Conservation (phyloP, 805 yeast genomes). For the Starmerella tilneyi region DNA sequence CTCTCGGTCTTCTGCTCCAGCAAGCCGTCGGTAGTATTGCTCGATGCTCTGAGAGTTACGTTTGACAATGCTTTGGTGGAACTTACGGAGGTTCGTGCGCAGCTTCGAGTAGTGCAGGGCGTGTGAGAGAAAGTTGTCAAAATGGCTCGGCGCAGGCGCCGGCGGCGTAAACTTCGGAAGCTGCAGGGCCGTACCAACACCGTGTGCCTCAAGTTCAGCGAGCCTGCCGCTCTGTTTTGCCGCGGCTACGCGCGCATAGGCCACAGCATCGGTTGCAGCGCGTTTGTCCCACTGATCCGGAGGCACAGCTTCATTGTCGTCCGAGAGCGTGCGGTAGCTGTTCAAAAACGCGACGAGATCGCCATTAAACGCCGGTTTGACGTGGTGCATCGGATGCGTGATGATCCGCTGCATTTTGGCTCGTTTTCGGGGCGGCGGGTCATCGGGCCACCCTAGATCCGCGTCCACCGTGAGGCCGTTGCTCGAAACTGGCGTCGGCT, state of each 20-base stretch:
- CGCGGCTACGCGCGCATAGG: slow-evolving; percentile 38
- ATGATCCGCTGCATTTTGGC: slow-evolving; percentile 34
- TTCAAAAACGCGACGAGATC: slow-evolving; percentile 38
- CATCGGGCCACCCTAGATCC: slow-evolving; percentile 20
- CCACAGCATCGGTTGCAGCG: slow-evolving; percentile 42
- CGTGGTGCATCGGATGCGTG: slow-evolving; percentile 51
- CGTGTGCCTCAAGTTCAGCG: slow-evolving; percentile 29
- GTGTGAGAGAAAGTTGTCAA: slow-evolving; percentile 68
- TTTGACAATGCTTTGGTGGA: slow-evolving; percentile 56
- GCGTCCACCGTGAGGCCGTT: slow-evolving; percentile 10
- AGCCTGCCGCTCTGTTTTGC: slow-evolving; percentile 36
- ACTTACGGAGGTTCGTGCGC: slow-evolving; percentile 53
- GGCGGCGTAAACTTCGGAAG: slow-evolving; percentile 42
- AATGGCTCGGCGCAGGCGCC: slow-evolving; percentile 42
- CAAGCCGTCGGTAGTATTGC: slow-evolving; percentile 69
- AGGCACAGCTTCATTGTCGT: slow-evolving; percentile 50
- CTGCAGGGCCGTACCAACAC: slow-evolving; percentile 13
- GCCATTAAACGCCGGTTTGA: slow-evolving; percentile 36
- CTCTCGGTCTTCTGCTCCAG: slow-evolving; percentile 80
- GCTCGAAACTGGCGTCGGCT: not conserved
- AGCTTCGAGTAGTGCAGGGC: slow-evolving; percentile 61
- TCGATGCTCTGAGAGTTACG: slow-evolving; percentile 76
- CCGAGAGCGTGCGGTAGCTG: slow-evolving; percentile 49
- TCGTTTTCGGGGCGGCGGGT: slow-evolving; percentile 7
- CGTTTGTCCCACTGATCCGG: slow-evolving; percentile 33